Evolutionary conservation across 164 flowering plant genomes (phyloP), one percentile per base, ranked within the genome.

Genomic region (Dillenia turbinata): DNA sequence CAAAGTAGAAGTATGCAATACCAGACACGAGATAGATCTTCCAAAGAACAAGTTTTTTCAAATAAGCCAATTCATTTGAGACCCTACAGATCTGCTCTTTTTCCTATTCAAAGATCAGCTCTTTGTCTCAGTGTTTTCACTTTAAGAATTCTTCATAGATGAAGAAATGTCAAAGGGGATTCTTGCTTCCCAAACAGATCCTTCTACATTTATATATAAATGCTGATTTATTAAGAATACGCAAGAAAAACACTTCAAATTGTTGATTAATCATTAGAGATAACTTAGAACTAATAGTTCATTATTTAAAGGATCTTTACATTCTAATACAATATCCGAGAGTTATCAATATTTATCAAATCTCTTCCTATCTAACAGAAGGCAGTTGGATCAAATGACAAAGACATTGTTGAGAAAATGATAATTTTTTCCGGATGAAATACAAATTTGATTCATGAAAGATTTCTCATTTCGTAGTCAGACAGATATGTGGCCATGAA

Each of bases 121-220:
- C 3, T 55, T 55, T 55, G 44, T 24, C 57, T 24, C 44, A 8
- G 14, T 26, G 57, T 55, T 55, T 24, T 55, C 44, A 55, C 44
- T 24, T 55, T 10, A n/a, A 55, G 45, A 55, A 33, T 55, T 54
- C 57, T 54, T 54, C 24, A n/a, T 10, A 54, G 57, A 54, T 54
- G 44, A 54, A 54, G 44, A 54, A 44, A 54, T 54, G 44, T 24
- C 57, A 55, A 55, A 55, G 9, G 57, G 19, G 12, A 6, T 33
- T 55, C 45, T 24, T 55, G 24, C 13, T 54, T 54, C 0, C 1
- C 56, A 24, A 54, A 54, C 0, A n/a, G 26, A 52, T 52, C 17
- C 19, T 14, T 17, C 3, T 24, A 24, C 26, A 24, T 24, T 3
- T 24, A 24, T 24, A 24, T 24, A 24, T 1, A 24, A 24, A 10